These are phyloP conservation scores for Phytophthora colocasiae DNA, from an alignment of 352 stramenopile genomes.

Conservation along the genomic window DNA sequence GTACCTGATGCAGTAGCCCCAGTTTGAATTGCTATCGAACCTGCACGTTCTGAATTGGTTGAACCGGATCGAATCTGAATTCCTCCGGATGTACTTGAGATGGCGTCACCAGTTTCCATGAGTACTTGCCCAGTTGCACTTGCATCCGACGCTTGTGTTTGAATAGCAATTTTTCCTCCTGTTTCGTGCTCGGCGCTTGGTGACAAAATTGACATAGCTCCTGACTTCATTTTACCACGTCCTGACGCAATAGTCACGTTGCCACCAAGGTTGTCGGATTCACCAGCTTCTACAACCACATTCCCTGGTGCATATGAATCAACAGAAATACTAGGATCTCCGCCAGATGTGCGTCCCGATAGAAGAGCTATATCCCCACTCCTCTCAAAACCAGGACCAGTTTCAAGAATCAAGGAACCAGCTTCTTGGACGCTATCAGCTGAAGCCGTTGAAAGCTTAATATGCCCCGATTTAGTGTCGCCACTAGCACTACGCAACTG, in stretches of 20 bases:
- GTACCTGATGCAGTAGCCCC: conserved; percentile 6
- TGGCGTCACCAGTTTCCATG: conserved; percentile 24
- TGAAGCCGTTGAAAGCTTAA: conserved; percentile 36
- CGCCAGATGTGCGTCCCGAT: conserved; percentile 12
- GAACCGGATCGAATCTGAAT: conserved; percentile 26
- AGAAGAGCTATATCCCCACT: conserved; percentile 30
- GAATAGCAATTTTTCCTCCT: conserved; percentile 30
- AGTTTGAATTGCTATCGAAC: conserved; percentile 20
- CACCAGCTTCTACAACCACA: conserved; percentile 27
- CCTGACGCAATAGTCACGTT: conserved; percentile 33
- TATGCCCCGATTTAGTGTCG: conserved; percentile 25
- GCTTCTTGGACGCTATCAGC: conserved; percentile 12
- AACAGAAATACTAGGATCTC: conserved; percentile 17
- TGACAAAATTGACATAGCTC: conserved; percentile 26
- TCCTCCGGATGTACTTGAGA: conserved; percentile 15
- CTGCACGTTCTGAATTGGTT: conserved; percentile 12
- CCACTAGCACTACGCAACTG: conserved; percentile 25
- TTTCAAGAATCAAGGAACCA: conserved; percentile 29
- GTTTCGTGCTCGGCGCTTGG: conserved; percentile 15
- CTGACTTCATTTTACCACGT: conserved; percentile 21
- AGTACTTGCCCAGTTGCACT: conserved; percentile 20
- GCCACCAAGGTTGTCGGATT: conserved; percentile 25
- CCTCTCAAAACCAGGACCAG: conserved; percentile 27
- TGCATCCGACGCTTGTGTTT: conserved; percentile 23
- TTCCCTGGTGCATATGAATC: conserved; percentile 21